Evolutionary conservation across 2,329 filamentous ascomycete genomes (phyloP), one percentile per base, ranked within the genome.

Genomic region (Trichoderma harzianum): DNA sequence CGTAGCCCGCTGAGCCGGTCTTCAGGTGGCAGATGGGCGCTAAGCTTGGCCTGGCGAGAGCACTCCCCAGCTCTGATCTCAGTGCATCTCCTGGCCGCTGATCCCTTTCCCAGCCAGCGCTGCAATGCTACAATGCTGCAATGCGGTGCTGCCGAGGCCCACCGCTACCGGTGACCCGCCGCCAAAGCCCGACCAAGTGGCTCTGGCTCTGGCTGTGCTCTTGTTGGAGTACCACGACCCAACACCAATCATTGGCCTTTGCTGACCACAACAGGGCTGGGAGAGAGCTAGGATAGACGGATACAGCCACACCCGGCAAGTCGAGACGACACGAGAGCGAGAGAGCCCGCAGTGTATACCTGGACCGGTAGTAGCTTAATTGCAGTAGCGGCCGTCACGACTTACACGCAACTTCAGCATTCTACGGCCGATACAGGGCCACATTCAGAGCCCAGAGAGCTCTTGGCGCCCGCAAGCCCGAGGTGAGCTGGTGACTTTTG

Each of bases 1-100:
- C 28, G 43, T 53, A 39, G 60, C 60, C 58, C 66, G 66, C 61
- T 39, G 60, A 36, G 65, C 51, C 60, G 58, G 60, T 60, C 67
- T 63, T 65, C 71, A 72, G 71, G 60, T 72, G 71, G 71, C 47
- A 72, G 69, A 65, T 64, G 47, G 34, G 64, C 53, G 64, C 70
- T 58, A 72, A 68, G 64, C 70, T 66, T 51, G 30, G 57, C 51
- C 66, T 57, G 67, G 51, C 61, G 34, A 28, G 32, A 21, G 39
- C 34, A 21, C 24, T 28, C 43, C 51, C 61, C 39, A 18, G 57
- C 58, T 58, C 21, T 71, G 60, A 71, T 72, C 71, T 60, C 61
- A 70, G 71, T 70, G 60, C 65, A 69, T 55, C 65, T 30, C 32
- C 53, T 47, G 65, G 53, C 53, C 21, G 71, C 39, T 66, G 71